Conservation (phyloP, 495 filamentous ascomycete species). For the Echria macrotheca region DNA sequence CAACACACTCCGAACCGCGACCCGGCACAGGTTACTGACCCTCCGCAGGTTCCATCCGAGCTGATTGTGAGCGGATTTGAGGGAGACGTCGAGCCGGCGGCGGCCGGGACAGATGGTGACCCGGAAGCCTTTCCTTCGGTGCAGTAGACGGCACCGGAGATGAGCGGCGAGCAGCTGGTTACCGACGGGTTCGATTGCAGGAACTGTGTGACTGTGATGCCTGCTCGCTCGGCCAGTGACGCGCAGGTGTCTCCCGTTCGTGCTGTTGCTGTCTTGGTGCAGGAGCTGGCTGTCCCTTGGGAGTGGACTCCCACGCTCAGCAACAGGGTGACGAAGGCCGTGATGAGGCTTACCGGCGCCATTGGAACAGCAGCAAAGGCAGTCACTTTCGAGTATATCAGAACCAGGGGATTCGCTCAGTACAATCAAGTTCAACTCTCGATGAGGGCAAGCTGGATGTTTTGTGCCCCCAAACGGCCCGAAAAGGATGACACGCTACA, state of each 20-base stretch:
- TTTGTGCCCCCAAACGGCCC: not conserved
- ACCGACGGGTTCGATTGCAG: not conserved
- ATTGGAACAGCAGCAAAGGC: not conserved
- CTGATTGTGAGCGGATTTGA: not conserved
- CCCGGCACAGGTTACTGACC: constrained; percentile 25
- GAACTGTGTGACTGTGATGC: not conserved
- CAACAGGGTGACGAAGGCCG: not conserved
- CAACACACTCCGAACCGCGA: constrained; percentile 32
- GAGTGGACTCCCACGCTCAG: not conserved
- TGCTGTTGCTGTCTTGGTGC: not conserved
- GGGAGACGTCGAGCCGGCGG: no score
- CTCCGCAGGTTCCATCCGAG: not conserved
- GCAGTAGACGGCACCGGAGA: not conserved
- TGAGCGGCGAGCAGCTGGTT: not conserved
- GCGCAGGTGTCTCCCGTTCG: not conserved
- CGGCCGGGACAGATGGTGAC: not conserved
- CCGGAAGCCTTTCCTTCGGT: not conserved
- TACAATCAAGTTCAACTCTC: not conserved
- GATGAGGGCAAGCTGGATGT: not conserved
- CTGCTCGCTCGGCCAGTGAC: not conserved
- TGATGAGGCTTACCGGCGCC: not conserved
- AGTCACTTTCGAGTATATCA: not conserved
- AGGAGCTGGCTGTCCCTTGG: not conserved
- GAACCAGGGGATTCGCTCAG: not conserved
- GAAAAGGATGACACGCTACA: no score